These are phyloP conservation scores for Chaetoceros muelleri DNA, from an alignment of 108 stramenopile species.

Conservation along the genomic window DNA sequence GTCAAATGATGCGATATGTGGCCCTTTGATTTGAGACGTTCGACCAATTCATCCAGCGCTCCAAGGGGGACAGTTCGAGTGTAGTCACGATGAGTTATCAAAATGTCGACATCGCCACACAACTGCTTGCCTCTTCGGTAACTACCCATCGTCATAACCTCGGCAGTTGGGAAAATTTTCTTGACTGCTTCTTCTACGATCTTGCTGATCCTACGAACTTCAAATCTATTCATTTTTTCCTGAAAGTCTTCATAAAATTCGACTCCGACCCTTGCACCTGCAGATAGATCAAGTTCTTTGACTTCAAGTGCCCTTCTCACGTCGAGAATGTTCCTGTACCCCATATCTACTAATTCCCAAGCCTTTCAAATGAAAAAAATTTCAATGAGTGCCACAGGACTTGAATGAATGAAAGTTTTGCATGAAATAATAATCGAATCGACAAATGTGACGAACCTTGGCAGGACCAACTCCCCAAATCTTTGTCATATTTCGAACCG, in stretches of 20 bases:
- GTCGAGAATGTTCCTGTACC: conserved; percentile 19
- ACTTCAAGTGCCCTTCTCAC: conserved; percentile 13
- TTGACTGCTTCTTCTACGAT: conserved; percentile 14
- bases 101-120: conserved; percentile 45
- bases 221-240: conserved; percentile 28
- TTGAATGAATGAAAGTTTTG: neutral
- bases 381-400: neutral
- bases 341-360: conserved; percentile 13
- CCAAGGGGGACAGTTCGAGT: conserved; percentile 15
- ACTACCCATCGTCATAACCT: conserved; percentile 36
- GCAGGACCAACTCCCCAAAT: conserved; percentile 49
- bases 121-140: conserved; percentile 30
- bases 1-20: conserved; percentile 37
- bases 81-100: conserved; percentile 23
- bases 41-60: conserved; percentile 27
- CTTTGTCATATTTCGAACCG: conserved; percentile 25
- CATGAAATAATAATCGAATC: neutral
- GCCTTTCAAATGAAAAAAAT: conserved; percentile 13
- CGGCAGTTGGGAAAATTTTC: conserved; percentile 16
- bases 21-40: conserved; percentile 24
- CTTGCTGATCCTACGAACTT: conserved; percentile 28
- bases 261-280: conserved; percentile 38
- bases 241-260: conserved; percentile 48
- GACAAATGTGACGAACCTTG: conserved; percentile 2
- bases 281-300: conserved; percentile 11